Evolutionary conservation across 306 rosid species (phyloP).

Genomic region (Cucurbita moschata): DNA sequence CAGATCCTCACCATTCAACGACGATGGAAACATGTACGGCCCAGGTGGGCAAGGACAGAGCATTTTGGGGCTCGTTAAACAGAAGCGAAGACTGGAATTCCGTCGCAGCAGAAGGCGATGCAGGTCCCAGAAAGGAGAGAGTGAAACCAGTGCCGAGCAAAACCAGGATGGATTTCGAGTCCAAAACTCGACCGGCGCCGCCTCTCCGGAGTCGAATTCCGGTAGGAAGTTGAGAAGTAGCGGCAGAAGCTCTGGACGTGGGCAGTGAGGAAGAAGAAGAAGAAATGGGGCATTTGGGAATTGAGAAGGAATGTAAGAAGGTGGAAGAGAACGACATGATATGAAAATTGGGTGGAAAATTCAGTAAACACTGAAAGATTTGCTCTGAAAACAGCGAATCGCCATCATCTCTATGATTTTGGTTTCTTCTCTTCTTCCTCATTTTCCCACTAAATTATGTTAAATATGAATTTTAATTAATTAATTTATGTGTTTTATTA

Average conservation of each 20-base stretch:
- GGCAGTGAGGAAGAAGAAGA: neutral
- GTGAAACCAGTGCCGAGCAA: conserved; percentile 37
- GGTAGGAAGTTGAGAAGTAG: neutral
- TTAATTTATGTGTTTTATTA: too few relatives aligned
- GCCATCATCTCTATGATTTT: neutral
- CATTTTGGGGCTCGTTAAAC: conserved; percentile 67
- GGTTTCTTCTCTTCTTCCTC: neutral
- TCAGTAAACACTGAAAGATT: neutral
- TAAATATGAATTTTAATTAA: too few relatives aligned
- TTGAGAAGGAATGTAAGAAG: neutral
- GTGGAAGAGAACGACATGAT: conserved; percentile 16
- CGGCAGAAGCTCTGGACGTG: neutral
- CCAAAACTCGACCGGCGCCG: neutral
- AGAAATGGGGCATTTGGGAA: neutral
- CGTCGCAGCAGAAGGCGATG: conserved; percentile 37
- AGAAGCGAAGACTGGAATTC: conserved; percentile 28
- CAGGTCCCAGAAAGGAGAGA: conserved; percentile 32
- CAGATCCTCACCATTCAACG: conserved; percentile 45
- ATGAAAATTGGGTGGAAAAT: neutral
- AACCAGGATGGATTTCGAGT: conserved; percentile 15
- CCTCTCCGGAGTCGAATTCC: neutral
- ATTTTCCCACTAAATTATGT: too few relatives aligned
- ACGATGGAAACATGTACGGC: conserved; percentile 89
- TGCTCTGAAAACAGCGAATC: neutral
- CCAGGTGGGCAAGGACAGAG: conserved; percentile 94